Conservation (phyloP, 306 rosid species). For the Medicago lupulina region DNA sequence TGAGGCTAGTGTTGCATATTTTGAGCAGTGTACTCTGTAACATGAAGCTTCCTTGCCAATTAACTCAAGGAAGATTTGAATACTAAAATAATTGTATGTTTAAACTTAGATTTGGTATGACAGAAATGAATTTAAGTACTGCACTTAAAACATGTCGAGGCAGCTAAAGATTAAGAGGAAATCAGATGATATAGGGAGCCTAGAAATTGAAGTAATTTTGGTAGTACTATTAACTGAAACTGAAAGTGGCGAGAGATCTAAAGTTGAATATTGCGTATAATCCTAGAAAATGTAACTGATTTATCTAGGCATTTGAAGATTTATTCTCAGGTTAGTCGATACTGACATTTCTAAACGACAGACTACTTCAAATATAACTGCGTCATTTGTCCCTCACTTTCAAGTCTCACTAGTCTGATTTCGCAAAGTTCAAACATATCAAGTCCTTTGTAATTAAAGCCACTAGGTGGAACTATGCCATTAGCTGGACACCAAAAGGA, state of each 20-base stretch:
- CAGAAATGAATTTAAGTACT: not conserved
- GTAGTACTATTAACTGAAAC: not conserved
- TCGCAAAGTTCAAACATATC: not conserved
- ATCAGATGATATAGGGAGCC: not conserved
- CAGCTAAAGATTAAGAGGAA: slow-evolving; percentile 3
- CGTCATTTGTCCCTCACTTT: not conserved
- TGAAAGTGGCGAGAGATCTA: not conserved
- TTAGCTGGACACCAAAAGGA: not conserved
- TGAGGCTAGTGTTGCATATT: not conserved
- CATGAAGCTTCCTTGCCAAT: not conserved
- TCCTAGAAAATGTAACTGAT: not conserved
- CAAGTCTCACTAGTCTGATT: not conserved
- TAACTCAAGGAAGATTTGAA: not conserved
- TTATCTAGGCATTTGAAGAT: not conserved
- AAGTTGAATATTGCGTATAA: not conserved
- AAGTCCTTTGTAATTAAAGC: not conserved
- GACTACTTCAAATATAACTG: not conserved
- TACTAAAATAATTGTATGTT: not conserved
- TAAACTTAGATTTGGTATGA: not conserved
- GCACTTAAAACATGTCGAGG: not conserved
- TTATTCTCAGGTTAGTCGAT: not conserved
- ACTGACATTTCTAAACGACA: not conserved
- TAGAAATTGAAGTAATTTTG: not conserved
- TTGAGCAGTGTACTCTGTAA: not conserved
- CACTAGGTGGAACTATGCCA: not conserved